A percentile compares a stretch with the other conserved stretches of the same genome.
These are phyloP conservation scores for Vigna angularis DNA, from an alignment of 306 rosid genomes.

Conservation along the genomic window DNA sequence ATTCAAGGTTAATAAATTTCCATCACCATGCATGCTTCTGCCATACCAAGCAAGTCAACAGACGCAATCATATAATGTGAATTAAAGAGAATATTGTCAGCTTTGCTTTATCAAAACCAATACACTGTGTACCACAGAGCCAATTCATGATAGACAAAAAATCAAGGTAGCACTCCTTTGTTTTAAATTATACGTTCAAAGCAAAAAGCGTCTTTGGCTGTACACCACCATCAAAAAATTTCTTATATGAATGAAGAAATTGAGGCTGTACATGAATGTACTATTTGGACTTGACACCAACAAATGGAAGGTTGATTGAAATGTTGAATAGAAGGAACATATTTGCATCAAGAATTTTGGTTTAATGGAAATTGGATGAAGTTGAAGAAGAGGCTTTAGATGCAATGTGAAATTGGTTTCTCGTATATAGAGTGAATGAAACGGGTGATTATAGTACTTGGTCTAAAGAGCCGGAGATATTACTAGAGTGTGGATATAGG, in stretches of 20 bases:
- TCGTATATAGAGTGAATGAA: slow-evolving; percentile 50
- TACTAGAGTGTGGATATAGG: background rate
- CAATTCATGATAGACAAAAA: slow-evolving; percentile 22
- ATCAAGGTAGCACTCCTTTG: slow-evolving; percentile 28
- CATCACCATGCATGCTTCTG: slow-evolving; percentile 14
- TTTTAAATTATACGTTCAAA: slow-evolving; percentile 24
- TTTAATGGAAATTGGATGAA: slow-evolving; percentile 47
- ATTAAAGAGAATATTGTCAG: slow-evolving; percentile 24
- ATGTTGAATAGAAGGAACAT: slow-evolving; percentile 26
- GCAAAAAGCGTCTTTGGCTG: slow-evolving; percentile 13
- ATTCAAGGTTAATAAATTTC: slow-evolving; percentile 9
- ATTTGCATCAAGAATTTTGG: slow-evolving; percentile 34
- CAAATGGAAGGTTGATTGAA: slow-evolving; percentile 32
- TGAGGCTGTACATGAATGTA: slow-evolving; percentile 38
- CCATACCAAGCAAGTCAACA: slow-evolving; percentile 30
- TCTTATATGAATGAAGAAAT: slow-evolving; percentile 31
- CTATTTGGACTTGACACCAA: slow-evolving; percentile 16
- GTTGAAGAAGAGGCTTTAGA: slow-evolving; percentile 35
- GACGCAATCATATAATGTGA: slow-evolving; percentile 11
- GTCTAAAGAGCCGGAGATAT: slow-evolving; percentile 38
- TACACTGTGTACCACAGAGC: background rate
- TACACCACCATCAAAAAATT: slow-evolving; percentile 28
- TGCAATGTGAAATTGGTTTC: slow-evolving; percentile 30
- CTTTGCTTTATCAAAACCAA: slow-evolving; percentile 20
- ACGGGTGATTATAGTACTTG: slow-evolving; percentile 31